Evolutionary conservation across 495 filamentous ascomycete genomes (phyloP), one percentile per base, ranked within the genome.

Genomic region (Podospora conica): DNA sequence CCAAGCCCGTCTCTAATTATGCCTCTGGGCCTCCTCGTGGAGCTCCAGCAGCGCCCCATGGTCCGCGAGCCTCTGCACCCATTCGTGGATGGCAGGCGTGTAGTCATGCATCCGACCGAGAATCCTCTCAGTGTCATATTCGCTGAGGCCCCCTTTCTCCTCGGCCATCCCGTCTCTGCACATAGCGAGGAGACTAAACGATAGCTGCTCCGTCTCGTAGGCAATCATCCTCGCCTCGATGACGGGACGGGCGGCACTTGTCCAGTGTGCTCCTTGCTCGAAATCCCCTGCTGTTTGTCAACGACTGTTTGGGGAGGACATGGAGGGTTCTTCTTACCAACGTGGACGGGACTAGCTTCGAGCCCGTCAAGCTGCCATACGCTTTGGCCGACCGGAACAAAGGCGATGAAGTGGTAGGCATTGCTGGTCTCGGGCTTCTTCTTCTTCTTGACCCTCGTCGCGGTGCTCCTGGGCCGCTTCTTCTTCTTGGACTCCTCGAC

Each of bases 331-430:
- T 22, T 74, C 79, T 70, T 78, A 88, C 92, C 90, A 31, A 96
- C 78, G 64, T 83, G 83, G 53, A 87, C 81, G 12, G 95, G 95
- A 67, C 87, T 85, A 29, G 79, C 78, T 75, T 93, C 86, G 7
- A 98, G 80, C 3, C 95, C 95, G 73, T 98, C 95, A 7, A 98
- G 87, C 67, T 92, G 90, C 92, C 93, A 98, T 18, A 96, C 83
- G 33, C 86, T 79, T 7, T 85, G 87, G 53, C 86, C 80, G 20
- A 89, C 83, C 12, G 94, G 92, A 55, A 97, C 88, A 71, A 91
- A 96, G 4, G 92, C 93, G 67, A 96, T 90, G 74, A 94, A 98
- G 71, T 98, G 95, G 69, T 88, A 95, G 3, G 79, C 75, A 55
- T 88, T 85, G 0, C 31, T 67, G 3, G 73, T 67, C 3, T 54